Evolutionary conservation across 768 basidiomycete genomes (phyloP).

Genomic region (Russula abietina): DNA sequence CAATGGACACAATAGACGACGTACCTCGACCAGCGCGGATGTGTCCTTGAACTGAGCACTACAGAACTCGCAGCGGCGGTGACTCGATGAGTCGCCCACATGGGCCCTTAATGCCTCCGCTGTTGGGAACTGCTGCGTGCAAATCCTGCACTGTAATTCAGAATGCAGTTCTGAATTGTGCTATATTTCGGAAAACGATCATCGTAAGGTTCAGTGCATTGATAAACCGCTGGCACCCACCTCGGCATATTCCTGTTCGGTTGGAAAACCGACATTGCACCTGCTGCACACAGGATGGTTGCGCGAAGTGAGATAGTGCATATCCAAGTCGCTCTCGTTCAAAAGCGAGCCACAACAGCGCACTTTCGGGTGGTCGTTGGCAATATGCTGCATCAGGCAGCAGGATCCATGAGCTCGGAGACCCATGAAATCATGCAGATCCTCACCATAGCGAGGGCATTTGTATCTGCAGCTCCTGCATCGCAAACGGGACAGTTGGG

Average conservation of each 20-base stretch:
- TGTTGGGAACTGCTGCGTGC: conserved; percentile 12
- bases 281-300: conserved; percentile 15
- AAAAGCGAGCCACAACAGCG: conserved; percentile 20
- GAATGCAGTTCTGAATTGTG: conserved; percentile 17
- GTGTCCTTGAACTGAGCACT: conserved; percentile 20
- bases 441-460: conserved; percentile 19
- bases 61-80: conserved; percentile 23
- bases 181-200: conserved; percentile 3
- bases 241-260: conserved; percentile 11
- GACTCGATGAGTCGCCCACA: conserved; percentile 1
- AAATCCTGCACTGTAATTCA: conserved; percentile 14
- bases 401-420: neutral
- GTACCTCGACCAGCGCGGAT: conserved; percentile 22
- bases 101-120: conserved; percentile 14
- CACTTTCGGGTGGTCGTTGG: conserved; percentile 19
- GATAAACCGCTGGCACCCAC: neutral
- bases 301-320: conserved; percentile 20
- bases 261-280: conserved; percentile 18
- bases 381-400: conserved; percentile 10
- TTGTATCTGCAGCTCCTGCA: conserved; percentile 1
- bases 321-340: conserved; percentile 19
- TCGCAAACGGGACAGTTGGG: conserved; percentile 19
- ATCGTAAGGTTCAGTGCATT: neutral
- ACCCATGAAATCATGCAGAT: neutral
- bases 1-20: neutral